Base-by-base conservation (phyloP, 345 rosid genomes). In the Erucastrum elatum region DNA sequence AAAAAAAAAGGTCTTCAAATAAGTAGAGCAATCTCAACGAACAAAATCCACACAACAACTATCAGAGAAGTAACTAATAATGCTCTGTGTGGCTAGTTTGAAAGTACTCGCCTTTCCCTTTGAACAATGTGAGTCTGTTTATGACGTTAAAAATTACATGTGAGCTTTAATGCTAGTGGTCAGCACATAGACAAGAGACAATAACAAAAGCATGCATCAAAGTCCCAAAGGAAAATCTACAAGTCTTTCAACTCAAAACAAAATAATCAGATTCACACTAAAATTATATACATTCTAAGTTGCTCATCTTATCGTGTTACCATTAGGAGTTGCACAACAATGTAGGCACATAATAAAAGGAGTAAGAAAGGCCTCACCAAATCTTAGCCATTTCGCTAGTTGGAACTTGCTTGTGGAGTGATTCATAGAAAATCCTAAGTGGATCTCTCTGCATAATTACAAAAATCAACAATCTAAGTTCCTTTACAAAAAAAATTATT, bases 311-410 rank as follows among this genome's bases (percentile, higher is more conserved):
- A 29, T 29, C 31, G 31, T 29, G 31, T 29, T 29, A 3, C 31
- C 31, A 29, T 29, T 29, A 29, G 31, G 31, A 29, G 31, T 30
- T 53, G 71, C 15, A 73, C 5, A 56, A 12, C 5, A 46, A 34
- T 66, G 51, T 21, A 56, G 31, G 56, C 30, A 74, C 12, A 56
- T 2, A 35, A 29, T 35, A 11, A 21, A 34, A 70, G 3, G 26
- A 34, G 68, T 2, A 80, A 80, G 33, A 75, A 56, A n/a, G 4
- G 16, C 91, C 92, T 93, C 82, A 93, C 97, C 98, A 95, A 84
- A 93, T 67, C 82, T 93, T 93, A 7, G 99, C 96, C 98, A 95
- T 93, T 80, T 91, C 94, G 35, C 99, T 91, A 3, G 74, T 73
- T 3, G 99, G 97, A 74, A 86, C 61, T 82, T 95, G 97, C 84